Percentiles rank a stretch among this genome's conserved stretches.
phyloP scores from a whole-genome alignment of 2,329 filamentous ascomycete genomes.

The Cyphellophora europaea region DNA sequence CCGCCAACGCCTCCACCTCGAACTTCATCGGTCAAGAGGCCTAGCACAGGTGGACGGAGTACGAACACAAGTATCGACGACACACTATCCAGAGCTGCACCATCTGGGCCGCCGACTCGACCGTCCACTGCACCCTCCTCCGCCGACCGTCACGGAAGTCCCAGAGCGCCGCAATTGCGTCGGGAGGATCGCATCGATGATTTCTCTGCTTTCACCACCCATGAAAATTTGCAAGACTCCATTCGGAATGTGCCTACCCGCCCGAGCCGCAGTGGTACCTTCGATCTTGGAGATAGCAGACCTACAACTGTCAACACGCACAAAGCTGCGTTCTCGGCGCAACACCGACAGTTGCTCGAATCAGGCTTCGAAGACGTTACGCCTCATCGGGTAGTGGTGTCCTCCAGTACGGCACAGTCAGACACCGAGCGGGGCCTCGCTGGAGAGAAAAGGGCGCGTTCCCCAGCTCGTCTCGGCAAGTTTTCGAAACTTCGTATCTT shows the following conservation, averaged over 20 bases:
- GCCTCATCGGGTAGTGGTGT: constrained; percentile 7
- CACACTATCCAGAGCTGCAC: background rate
- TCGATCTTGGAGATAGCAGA: constrained; percentile 45
- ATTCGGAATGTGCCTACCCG: constrained; percentile 38
- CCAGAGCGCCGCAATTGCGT: too few species aligned
- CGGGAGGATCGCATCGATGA: too few species aligned
- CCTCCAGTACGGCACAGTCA: constrained; percentile 16
- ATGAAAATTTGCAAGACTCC: constrained; percentile 12
- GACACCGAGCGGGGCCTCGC: background rate
- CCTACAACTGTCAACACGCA: constrained; percentile 41
- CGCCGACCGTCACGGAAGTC: too few species aligned
- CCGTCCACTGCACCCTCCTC: constrained; percentile 20
- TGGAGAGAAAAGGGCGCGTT: background rate
- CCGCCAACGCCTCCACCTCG: constrained; percentile 20
- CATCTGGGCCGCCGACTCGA: constrained; percentile 10
- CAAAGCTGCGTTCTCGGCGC: constrained; percentile 52
- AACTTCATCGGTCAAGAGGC: constrained; percentile 16
- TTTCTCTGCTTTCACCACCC: constrained; percentile 3
- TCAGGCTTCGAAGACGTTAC: constrained; percentile 17
- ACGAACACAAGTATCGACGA: background rate
- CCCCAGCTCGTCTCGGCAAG: constrained; percentile 22
- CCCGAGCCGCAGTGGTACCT: constrained; percentile 61
- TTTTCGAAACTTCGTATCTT: constrained; percentile 63
- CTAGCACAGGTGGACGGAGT: constrained; percentile 2
- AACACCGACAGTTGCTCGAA: constrained; percentile 23